A percentile compares a stretch with the other conserved stretches of the same genome.
These are phyloP conservation scores for Westerdykella sp. DNA, from an alignment of 2,329 filamentous ascomycete genomes.

Conservation along the genomic window DNA sequence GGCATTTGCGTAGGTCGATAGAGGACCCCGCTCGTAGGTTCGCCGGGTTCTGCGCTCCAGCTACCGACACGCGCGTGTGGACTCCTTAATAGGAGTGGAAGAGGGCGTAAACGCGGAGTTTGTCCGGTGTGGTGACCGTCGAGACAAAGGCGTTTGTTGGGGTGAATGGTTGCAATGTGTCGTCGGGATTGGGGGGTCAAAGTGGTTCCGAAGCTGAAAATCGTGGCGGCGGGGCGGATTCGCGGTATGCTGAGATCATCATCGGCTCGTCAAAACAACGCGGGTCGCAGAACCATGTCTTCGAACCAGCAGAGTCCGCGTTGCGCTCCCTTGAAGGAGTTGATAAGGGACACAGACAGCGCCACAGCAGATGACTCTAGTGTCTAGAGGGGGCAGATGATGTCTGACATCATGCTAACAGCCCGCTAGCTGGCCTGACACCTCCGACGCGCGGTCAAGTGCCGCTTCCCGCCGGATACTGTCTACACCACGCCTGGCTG, in stretches of 20 bases:
- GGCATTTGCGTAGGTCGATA: slow-evolving; percentile 15
- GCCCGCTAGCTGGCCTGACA: too few relatives aligned
- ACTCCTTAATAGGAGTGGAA: too few relatives aligned
- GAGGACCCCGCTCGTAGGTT: background rate
- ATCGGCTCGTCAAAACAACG: too few relatives aligned
- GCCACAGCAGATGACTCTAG: background rate
- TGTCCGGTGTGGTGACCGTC: too few relatives aligned
- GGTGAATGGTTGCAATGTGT: too few relatives aligned
- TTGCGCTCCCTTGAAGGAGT: background rate
- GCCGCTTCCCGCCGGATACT: background rate
- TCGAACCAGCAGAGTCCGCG: background rate
- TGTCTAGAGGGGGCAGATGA: too few relatives aligned
- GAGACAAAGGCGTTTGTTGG: too few relatives aligned
- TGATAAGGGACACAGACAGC: background rate
- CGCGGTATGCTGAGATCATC: too few relatives aligned
- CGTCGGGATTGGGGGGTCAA: background rate
- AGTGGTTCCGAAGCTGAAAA: slow-evolving; percentile 6
- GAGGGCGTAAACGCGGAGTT: too few relatives aligned
- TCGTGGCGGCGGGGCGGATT: slow-evolving; percentile 12
- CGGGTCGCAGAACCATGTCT: background rate
- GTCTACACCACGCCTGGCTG: background rate
- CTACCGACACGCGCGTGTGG: too few relatives aligned
- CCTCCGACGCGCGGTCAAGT: too few relatives aligned
- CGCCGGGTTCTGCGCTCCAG: background rate
- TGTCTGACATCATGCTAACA: too few relatives aligned